These are phyloP conservation scores for Talaromyces wortmannii DNA, from an alignment of 495 filamentous ascomycete genomes.

Conservation along the genomic window DNA sequence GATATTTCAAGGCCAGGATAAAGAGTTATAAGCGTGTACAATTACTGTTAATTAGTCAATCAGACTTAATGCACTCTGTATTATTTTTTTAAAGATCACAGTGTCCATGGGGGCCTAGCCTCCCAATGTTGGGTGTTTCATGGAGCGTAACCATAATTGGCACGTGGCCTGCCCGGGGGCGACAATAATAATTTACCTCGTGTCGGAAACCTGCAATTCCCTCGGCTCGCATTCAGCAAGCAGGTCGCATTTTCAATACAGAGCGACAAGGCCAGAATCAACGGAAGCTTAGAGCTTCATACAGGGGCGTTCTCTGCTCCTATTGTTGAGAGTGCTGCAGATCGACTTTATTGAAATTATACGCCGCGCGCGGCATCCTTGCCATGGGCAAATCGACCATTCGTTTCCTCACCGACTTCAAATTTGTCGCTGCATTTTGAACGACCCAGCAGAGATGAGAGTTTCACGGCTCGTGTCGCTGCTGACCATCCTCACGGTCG, in stretches of 20 bases:
- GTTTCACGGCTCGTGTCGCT: constrained; percentile 6
- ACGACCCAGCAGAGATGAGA: constrained; percentile 1
- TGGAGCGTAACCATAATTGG: background rate
- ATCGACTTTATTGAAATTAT: background rate
- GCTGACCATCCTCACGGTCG: constrained; percentile 11
- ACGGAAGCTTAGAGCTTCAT: too few relatives aligned
- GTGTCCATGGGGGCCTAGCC: background rate
- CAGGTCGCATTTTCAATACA: too few relatives aligned
- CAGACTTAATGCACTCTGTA: background rate
- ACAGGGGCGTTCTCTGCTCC: background rate
- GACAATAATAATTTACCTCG: too few relatives aligned
- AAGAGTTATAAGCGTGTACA: background rate
- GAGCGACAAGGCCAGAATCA: too few relatives aligned
- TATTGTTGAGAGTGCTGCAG: background rate
- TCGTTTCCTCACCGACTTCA: background rate
- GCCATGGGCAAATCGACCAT: constrained; percentile 1
- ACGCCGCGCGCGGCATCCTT: constrained; percentile 1
- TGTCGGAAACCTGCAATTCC: too few relatives aligned
- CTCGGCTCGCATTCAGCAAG: too few relatives aligned
- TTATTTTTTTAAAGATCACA: background rate
- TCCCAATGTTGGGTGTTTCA: background rate
- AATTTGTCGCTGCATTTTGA: background rate
- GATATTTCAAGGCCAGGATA: background rate
- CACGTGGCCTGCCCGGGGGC: background rate
- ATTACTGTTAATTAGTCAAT: too few relatives aligned